phyloP scores from a whole-genome alignment of 2,329 filamentous ascomycete genomes.

The Zasmidium cellare region DNA sequence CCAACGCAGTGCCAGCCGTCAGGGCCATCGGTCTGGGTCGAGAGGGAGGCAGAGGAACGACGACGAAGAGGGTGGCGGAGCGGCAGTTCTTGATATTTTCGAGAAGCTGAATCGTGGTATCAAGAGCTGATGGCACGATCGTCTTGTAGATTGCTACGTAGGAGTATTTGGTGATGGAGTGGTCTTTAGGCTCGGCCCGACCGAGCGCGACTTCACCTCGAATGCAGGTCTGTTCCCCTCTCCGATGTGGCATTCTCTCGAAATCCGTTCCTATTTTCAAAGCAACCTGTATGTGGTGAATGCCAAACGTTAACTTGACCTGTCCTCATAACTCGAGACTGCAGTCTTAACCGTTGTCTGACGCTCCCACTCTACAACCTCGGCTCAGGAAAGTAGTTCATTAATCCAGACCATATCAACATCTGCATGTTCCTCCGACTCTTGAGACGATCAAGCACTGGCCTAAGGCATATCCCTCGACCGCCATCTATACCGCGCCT shows the following conservation, averaged over 20 bases:
- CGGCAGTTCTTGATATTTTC: slow-evolving; percentile 34
- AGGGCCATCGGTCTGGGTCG: slow-evolving; percentile 18
- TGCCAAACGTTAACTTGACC: too few relatives aligned
- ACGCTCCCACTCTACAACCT: background rate
- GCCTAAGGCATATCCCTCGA: background rate
- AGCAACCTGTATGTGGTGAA: too few relatives aligned
- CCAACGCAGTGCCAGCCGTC: slow-evolving; percentile 20
- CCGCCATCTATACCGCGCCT: background rate
- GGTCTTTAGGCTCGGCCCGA: background rate
- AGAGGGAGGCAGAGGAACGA: slow-evolving; percentile 19
- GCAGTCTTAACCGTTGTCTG: too few relatives aligned
- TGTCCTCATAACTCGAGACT: too few relatives aligned
- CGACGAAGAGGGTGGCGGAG: slow-evolving; percentile 31
- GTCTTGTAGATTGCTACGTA: background rate
- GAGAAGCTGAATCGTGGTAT: slow-evolving; percentile 36
- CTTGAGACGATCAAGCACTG: background rate
- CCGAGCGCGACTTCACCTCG: background rate
- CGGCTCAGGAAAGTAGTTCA: background rate
- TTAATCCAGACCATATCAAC: background rate
- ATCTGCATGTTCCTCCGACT: background rate
- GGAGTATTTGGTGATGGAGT: background rate
- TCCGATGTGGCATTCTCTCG: too few relatives aligned
- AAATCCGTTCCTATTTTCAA: too few relatives aligned
- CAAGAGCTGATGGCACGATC: slow-evolving; percentile 4
- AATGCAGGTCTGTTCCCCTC: background rate